A percentile compares a stretch with the other conserved stretches of the same genome.
Evolutionary conservation across 768 basidiomycete genomes (phyloP).

Genomic region (Megacollybia marginata): DNA sequence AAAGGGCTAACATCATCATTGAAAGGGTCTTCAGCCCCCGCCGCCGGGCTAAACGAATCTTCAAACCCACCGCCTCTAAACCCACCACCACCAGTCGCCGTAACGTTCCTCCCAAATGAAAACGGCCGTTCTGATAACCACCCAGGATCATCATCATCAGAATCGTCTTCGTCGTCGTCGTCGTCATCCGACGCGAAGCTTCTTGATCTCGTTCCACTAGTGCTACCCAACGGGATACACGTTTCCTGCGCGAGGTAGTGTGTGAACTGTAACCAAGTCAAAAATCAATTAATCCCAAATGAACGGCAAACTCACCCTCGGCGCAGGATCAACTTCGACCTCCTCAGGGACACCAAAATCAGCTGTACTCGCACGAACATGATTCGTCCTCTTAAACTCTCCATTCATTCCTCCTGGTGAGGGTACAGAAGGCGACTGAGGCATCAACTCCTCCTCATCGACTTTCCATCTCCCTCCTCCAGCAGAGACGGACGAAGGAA

Average conservation of each 20-base stretch:
- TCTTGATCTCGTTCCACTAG: constrained; percentile 57
- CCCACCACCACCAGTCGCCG: too few species aligned
- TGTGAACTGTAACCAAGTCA: constrained; percentile 50
- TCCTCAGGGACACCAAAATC: constrained; percentile 57
- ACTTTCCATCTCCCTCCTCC: constrained; percentile 21
- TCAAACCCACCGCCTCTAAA: constrained; percentile 10
- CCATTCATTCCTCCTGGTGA: constrained; percentile 29
- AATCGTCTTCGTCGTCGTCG: constrained; percentile 67
- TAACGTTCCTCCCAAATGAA: too few species aligned
- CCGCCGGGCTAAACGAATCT: constrained; percentile 41
- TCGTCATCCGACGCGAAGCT: constrained; percentile 42
- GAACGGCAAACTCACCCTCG: constrained; percentile 27
- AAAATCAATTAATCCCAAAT: too few species aligned
- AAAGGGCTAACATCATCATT: constrained; percentile 44
- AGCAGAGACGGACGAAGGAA: constrained; percentile 13
- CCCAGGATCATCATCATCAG: constrained; percentile 39
- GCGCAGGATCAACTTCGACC: constrained; percentile 25
- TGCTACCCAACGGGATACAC: too few species aligned
- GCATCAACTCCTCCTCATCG: constrained; percentile 6
- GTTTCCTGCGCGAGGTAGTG: constrained; percentile 74
- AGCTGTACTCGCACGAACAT: constrained; percentile 44
- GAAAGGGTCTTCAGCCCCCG: constrained; percentile 35
- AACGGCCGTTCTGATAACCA: too few species aligned
- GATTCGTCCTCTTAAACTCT: constrained; percentile 49
- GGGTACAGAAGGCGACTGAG: not conserved